Percentiles rank a stretch among this genome's conserved stretches.
These are phyloP conservation scores for Talaromyces sp. DNA, from an alignment of 2,329 filamentous ascomycete genomes.

Conservation along the genomic window DNA sequence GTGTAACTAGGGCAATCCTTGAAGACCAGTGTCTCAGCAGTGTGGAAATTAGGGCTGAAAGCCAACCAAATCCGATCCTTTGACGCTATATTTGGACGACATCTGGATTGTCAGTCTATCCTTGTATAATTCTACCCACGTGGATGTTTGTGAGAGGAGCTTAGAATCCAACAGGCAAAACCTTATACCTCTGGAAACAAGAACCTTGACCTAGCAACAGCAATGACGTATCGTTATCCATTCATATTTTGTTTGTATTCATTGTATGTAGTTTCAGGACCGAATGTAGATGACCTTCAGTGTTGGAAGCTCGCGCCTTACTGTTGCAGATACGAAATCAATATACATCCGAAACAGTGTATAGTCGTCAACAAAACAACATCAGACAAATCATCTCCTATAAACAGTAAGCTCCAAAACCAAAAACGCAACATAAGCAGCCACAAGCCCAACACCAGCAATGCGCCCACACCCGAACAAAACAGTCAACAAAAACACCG, in stretches of 20 bases:
- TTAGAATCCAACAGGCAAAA: neutral
- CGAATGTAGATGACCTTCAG: neutral
- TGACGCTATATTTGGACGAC: neutral
- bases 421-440: constrained; percentile 35
- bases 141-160: neutral
- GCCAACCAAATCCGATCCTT: neutral
- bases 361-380: neutral
- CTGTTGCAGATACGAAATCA: neutral
- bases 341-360: neutral
- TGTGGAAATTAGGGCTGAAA: neutral
- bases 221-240: neutral
- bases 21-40: neutral
- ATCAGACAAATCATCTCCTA: constrained; percentile 2
- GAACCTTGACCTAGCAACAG: neutral
- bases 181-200: neutral
- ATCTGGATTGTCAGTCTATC: neutral
- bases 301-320: neutral
- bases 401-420: constrained; percentile 33
- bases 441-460: constrained; percentile 29
- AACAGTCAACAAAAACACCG: constrained; percentile 10
- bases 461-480: constrained; percentile 18
- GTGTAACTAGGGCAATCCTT: neutral
- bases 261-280: neutral
- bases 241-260: neutral
- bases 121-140: neutral